Base-by-base conservation (phyloP, 1,139 yeast species). In the Protomyces gravidus region DNA sequence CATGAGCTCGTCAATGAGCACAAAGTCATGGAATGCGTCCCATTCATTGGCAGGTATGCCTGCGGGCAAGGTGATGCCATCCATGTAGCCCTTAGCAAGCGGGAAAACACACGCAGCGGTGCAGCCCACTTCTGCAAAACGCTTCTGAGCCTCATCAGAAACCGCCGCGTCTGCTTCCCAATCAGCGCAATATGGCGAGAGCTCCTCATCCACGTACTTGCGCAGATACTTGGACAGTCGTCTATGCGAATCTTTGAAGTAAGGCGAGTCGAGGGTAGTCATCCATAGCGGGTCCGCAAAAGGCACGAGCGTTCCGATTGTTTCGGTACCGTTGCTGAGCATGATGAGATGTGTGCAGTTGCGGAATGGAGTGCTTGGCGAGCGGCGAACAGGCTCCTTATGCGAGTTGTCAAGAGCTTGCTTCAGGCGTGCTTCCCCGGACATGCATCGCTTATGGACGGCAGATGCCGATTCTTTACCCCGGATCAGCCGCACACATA, bases 21-120 rank as follows among this genome's bases (percentile, higher is more conserved):
- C 87, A 72, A 88, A 79, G 76, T 88, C 86, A 71, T 84, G 86
- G 95, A 95, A 88, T 58, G 88, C 92, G 75, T 86, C 95, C 96
- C 96, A 88, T 63, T 78, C 74, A 65, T 88, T 94, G 57, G 96
- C 95, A 74, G 88, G 95, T 48, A 78, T 72, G 52, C 86, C 80
- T 65, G 85, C 75, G 72, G 87, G 80, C 53, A 96, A 95, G 13
- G 50, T 46, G 67, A 87, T 78, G 55, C 82, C 87, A 69, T 86
- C 78, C 60, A 73, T 65, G 21, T 73, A 65, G 68, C 81, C 85
- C 59, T 83, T 67, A 59, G 56, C 68, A 67, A 53, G 50, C 50
- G 27, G 73, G 66, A 21, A 73, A 66, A 65, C 67, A 71, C 42
- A 76, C 74, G 39, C 65, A 64, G 52, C 67, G 62, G 50, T 72